Evolutionary conservation across 345 rosid genomes (phyloP), one percentile per base, ranked within the genome.

Genomic region (Sapria himalayana): DNA sequence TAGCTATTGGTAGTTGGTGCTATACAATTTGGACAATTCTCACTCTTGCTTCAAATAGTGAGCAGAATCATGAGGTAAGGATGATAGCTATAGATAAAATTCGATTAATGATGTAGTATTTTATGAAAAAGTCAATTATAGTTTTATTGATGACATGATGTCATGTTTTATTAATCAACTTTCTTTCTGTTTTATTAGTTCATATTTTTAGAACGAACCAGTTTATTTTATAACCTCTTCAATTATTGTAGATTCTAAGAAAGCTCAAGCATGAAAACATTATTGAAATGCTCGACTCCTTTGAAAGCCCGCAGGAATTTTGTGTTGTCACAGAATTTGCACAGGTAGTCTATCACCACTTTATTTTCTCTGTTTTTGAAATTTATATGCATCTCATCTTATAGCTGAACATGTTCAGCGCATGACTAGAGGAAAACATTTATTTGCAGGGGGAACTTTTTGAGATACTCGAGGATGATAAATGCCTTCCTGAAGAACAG

Each of bases 291-390:
- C 85, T 89, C 7, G 98, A 89, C 65, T 81, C 94, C 13, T 89
- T 89, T 48, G 98, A 89, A 49, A 89, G 72, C 58, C 78, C 75
- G 13, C 74, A 78, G 50, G 98, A 89, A 61, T 89, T 89, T 43
- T 89, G 98, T 48, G 98, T 89, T 19, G 94, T 89, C 42, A 89
- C 98, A 0, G 98, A 89, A 60, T 82, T 89, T 63, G 98, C 91
- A 8, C 98, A 89, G 56, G 98, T 82, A 58, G 16, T 33, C n/a
- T 38, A 23, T 45, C 54, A 29, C 29, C 33, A n/a, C n/a, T n/a
- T n/a, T n/a, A n/a, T n/a, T 36, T 47, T 29, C 43, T 57, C 7
- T 22, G 15, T 37, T 7, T 14, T 8, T 16, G 15, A 15, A 24
- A 49, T 11, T 9, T 15, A 4, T 32, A 7, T 44, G 3, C n/a